Evolutionary conservation across 306 rosid species (phyloP), one percentile per base, ranked within the genome.

Genomic region (Prunus salicina): DNA sequence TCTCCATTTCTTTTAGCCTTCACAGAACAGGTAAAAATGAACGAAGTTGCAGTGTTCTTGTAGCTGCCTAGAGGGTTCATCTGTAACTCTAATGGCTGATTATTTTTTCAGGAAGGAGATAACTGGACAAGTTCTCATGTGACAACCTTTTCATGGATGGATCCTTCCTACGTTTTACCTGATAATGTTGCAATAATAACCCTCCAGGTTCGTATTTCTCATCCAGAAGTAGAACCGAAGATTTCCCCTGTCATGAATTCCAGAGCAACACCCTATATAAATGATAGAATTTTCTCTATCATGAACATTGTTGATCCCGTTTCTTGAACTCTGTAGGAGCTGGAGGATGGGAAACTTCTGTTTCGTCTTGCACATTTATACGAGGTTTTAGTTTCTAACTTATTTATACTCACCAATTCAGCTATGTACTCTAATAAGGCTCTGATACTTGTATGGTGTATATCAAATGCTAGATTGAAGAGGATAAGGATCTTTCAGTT

Each of bases 1-100:
- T 92, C 97, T 0, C 97, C 97, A 0, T 67, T 92, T 12, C 97
- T 92, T 61, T 80, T 92, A 73, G 97, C 97, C 73, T 92, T 92
- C 83, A 64, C 96, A 11, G 87, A 90, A 84, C 88, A 88, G 85
- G 87, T 85, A 68, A 79, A 69, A 56, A 34, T 34, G 72, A 72
- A 45, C 51, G 32, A 58, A 72, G 41, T 68, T 49, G 57, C 22
- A 28, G 57, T 7, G 69, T n/a, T 34, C 34, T 7, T 46, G 12
- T 79, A 51, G 69, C 32, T 72, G 64, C 25, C 13, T 69, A 18
- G 19, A 14, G 52, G n/a, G 38, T 25, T 41, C 63, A n/a, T 67
- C 14, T 50, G 57, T 66, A 47, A 64, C 74, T 22, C 5, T 28
- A 65, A 71, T 82, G 19, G 38, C 38, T 41, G 41, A 63, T 63